Conservation (phyloP, 768 basidiomycete genomes). For the Russula griseocarnosa region DNA sequence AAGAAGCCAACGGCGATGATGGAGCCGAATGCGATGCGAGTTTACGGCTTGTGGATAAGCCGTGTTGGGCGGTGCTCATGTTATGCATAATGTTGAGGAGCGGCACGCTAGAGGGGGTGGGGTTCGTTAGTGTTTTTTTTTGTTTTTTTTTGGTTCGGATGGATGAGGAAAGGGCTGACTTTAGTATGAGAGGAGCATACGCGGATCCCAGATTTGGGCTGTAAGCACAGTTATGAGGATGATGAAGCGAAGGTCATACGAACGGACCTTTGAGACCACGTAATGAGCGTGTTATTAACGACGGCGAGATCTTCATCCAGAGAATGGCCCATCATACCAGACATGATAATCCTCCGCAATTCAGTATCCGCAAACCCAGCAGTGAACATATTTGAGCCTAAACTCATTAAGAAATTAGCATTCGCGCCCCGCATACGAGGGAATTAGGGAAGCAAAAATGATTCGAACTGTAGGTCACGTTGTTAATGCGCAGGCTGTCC, state of each 20-base stretch:
- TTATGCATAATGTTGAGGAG: not conserved
- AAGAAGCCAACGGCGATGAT: conserved; percentile 1
- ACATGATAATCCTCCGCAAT: conserved; percentile 3
- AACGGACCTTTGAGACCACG: conserved; percentile 10
- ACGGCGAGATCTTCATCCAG: not conserved
- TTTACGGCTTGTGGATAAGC: not conserved
- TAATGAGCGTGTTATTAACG: not conserved
- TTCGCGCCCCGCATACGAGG: not conserved
- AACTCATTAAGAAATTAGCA: not conserved
- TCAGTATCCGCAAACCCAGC: conserved; percentile 5
- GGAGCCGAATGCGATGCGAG: conserved; percentile 12
- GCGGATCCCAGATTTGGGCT: conserved; percentile 24
- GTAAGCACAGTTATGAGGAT: not conserved
- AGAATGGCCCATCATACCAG: not conserved
- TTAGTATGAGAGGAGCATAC: conserved; percentile 16
- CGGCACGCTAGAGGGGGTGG: not conserved
- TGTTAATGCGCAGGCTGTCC: conserved; percentile 14
- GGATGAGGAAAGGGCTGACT: not conserved
- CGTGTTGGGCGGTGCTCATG: not conserved
- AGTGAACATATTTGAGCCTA: conserved; percentile 26
- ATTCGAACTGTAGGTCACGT: conserved; percentile 15
- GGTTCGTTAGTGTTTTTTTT: not conserved
- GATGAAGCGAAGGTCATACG: not conserved
- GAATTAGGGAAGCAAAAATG: not conserved
- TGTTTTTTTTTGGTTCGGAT: not conserved